These are phyloP conservation scores for Betula pendula DNA, from an alignment of 306 rosid species.

Conservation along the genomic window DNA sequence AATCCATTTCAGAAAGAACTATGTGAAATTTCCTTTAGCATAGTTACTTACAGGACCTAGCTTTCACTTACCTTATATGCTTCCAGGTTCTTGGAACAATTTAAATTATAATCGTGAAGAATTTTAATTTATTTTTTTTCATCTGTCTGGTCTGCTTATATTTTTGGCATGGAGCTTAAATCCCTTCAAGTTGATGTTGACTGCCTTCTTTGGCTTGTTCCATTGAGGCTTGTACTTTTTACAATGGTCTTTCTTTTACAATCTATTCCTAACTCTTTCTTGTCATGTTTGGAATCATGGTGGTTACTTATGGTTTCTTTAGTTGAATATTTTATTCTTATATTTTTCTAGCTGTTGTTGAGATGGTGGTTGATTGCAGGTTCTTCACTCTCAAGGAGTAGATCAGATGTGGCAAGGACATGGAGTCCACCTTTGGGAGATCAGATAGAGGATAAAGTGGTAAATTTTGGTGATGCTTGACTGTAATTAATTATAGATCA, in stretches of 20 bases:
- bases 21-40: background rate
- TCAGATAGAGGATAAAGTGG: constrained; percentile 69
- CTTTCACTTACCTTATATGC: background rate
- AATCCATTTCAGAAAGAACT: background rate
- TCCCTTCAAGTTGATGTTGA: constrained; percentile 4
- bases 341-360: constrained; percentile 7
- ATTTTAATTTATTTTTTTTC: background rate
- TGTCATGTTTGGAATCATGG: constrained; percentile 23
- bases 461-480: constrained; percentile 36
- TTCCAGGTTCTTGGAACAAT: background rate
- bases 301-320: constrained; percentile 16
- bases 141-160: background rate
- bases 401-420: constrained; percentile 53
- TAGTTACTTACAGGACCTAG: background rate
- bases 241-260: background rate
- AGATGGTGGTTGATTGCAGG: constrained; percentile 46
- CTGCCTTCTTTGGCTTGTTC: background rate
- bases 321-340: background rate
- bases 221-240: background rate
- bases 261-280: constrained; percentile 27
- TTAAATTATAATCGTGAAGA: background rate
- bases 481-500: constrained; percentile 4
- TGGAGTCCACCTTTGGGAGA: constrained; percentile 50
- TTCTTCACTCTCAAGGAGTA: constrained; percentile 61
- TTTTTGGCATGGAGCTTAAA: background rate